phyloP scores from a whole-genome alignment of 495 filamentous ascomycete species.

The Pseudotulostoma volvatum region DNA sequence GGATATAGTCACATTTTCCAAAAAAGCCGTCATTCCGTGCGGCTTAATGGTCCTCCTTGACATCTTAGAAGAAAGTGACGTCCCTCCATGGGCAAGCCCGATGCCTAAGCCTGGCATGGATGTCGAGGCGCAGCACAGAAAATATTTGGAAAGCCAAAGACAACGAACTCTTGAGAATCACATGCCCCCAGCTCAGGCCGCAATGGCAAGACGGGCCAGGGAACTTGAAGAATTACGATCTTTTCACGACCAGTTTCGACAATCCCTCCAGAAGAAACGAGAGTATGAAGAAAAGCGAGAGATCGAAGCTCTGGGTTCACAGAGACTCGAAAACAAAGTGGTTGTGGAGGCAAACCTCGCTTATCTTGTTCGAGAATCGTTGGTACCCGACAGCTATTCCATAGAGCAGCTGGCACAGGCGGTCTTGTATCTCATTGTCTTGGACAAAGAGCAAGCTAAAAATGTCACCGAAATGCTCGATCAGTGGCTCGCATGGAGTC shows the following conservation, averaged over 20 bases:
- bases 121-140: constrained; percentile 15
- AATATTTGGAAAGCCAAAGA: constrained; percentile 20
- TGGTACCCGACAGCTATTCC: constrained; percentile 11
- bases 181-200: constrained; percentile 29
- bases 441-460: constrained; percentile 28
- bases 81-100: constrained; percentile 39
- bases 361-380: constrained; percentile 25
- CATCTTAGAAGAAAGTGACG: constrained; percentile 31
- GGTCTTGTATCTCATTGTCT: constrained; percentile 37
- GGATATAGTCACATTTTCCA: constrained; percentile 32
- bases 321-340: constrained; percentile 34
- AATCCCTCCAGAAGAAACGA: constrained; percentile 13
- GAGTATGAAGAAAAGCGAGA: constrained; percentile 28
- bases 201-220: constrained; percentile 14
- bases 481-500: constrained; percentile 39
- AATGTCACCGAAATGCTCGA: constrained; percentile 35
- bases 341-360: constrained; percentile 33
- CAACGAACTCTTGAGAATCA: constrained; percentile 29
- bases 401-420: constrained; percentile 28
- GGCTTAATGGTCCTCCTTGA: constrained; percentile 41
- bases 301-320: constrained; percentile 39
- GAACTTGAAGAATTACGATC: constrained; percentile 3
- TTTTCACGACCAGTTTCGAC: constrained; percentile 11
- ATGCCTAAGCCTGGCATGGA: constrained; percentile 20
- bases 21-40: constrained; percentile 40